Evolutionary conservation across 2,329 filamentous ascomycete genomes (phyloP), one percentile per base, ranked within the genome.

Genomic region (Ascochyta lentis): DNA sequence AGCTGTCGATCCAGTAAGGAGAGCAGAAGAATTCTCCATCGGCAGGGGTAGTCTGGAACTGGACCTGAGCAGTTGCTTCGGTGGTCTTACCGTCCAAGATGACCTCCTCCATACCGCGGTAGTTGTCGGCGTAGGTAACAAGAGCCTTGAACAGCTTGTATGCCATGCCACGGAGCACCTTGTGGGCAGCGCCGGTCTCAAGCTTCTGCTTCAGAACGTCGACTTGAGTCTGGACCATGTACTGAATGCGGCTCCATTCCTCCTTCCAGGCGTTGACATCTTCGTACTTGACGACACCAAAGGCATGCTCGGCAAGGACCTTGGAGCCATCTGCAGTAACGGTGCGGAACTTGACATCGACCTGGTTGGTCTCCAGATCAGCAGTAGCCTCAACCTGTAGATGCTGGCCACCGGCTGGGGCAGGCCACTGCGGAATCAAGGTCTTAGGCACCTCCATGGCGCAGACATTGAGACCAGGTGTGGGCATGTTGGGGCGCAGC

Each of bases 101-200:
- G 43, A 86, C 83, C 64, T 85, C 83, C 41, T 83, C 78, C 76
- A 86, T 86, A 45, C 81, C 83, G 49, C 82, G 80, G 72, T 83
- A 86, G 65, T 81, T 83, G 54, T 80, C 77, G 54, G 81, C 79
- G 63, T 86, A 86, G 45, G 80, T 81, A 34, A 86, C 84, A 29
- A 86, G 76, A 49, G 82, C 79, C 67, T 82, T 82, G 77, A 86
- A 86, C 47, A 89, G 82, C 77, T 92, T 93, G 82, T 95, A 95
- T 13, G 89, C 88, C 78, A 92, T 85, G 31, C 89, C 89, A 24
- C 89, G 86, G 45, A 89, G 84, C 59, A 92, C 84, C 76, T 90
- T 89, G 71, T 89, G 89, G 26, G 89, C 88, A 52, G 84, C 83
- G 35, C 89, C 89, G 31, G 80, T 81, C 65, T 84, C 78, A 51